phyloP scores from a whole-genome alignment of 768 basidiomycete genomes.

The Panaeolus cyanescens region DNA sequence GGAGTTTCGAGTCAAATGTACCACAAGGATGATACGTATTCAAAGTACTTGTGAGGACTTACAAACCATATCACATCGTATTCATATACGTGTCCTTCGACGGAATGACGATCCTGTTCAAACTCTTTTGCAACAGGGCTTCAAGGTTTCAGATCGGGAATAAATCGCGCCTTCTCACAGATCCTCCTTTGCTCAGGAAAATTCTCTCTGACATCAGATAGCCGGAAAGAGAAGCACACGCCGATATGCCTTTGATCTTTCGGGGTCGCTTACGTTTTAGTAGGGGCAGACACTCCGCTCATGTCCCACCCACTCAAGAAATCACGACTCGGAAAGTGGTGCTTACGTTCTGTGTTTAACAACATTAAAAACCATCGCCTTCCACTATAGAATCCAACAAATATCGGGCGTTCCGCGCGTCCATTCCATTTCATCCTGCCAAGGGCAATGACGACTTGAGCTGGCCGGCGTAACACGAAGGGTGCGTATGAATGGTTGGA shows the following conservation, averaged over 20 bases:
- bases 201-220: neutral
- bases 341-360: neutral
- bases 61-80: neutral
- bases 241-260: neutral
- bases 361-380: neutral
- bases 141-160: neutral
- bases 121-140: neutral
- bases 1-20: neutral
- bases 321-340: neutral
- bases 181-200: neutral
- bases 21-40: neutral
- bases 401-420: too few species aligned
- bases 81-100: neutral
- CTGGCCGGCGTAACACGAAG: too few species aligned
- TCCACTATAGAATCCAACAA: neutral
- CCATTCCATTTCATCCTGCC: too few species aligned
- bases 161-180: neutral
- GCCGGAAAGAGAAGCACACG: neutral
- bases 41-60: neutral
- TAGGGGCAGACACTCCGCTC: neutral
- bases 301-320: too few species aligned
- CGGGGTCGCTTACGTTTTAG: neutral
- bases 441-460: too few species aligned
- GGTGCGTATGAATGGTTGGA: neutral
- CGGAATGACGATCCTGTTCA: neutral